Conservation (phyloP, 1,139 yeast species). For the Sugiyamaella pinicola region DNA sequence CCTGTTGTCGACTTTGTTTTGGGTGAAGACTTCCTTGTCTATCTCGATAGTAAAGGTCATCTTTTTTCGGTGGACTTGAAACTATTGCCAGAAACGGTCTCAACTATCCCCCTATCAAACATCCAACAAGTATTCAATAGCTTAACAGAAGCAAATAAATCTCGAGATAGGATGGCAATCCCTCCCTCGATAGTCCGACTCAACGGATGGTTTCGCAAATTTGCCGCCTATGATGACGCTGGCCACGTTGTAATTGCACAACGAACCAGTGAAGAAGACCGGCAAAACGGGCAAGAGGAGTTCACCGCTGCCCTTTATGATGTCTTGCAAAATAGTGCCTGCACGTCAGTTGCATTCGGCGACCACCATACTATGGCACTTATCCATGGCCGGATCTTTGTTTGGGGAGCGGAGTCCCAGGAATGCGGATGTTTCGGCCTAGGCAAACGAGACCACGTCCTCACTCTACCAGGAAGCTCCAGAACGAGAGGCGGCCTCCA, state of each 20-base stretch:
- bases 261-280: neutral
- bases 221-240: conserved; percentile 57
- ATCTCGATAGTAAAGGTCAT: conserved; percentile 50
- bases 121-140: conserved; percentile 28
- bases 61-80: conserved; percentile 47
- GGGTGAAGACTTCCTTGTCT: conserved; percentile 56
- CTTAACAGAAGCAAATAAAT: conserved; percentile 20
- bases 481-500: conserved; percentile 46
- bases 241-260: conserved; percentile 49
- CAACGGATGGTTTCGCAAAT: conserved; percentile 52
- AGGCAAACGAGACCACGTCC: conserved; percentile 49
- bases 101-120: neutral
- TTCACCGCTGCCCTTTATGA: conserved; percentile 42
- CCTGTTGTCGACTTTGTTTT: conserved; percentile 58
- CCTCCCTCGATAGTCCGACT: conserved; percentile 47
- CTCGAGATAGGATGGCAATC: conserved; percentile 6
- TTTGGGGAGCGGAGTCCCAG: conserved; percentile 72
- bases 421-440: conserved; percentile 72
- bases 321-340: conserved; percentile 54
- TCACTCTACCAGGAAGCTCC: conserved; percentile 37
- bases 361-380: conserved; percentile 74
- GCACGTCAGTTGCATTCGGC: conserved; percentile 65
- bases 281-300: conserved; percentile 40
- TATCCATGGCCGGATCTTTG: conserved; percentile 58
- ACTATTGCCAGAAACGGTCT: neutral